Percentiles rank a stretch among this genome's conserved stretches.
These are phyloP conservation scores for Cryptococcus sp. DNA, from an alignment of 1,284 basidiomycete species.

Conservation along the genomic window DNA sequence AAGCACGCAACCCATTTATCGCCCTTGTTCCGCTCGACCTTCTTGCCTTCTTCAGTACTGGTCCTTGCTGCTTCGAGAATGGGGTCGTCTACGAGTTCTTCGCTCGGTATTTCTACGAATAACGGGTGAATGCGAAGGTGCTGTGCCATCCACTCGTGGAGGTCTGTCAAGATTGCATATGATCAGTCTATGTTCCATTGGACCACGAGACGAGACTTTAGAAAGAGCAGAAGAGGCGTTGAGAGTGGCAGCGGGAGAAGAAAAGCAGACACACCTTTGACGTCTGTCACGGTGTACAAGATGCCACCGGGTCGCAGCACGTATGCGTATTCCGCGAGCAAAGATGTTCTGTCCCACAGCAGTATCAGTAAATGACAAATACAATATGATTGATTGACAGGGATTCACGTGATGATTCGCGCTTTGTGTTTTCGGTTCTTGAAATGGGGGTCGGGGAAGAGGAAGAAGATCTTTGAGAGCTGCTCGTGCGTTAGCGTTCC, in stretches of 20 bases:
- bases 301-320: slow-evolving; percentile 87
- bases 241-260: background rate
- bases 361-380: background rate
- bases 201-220: background rate
- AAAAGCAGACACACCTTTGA: slow-evolving; percentile 58
- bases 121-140: slow-evolving; percentile 85
- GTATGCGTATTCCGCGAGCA: slow-evolving; percentile 90
- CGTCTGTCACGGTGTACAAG: slow-evolving; percentile 97
- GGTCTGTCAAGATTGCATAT: slow-evolving; percentile 56
- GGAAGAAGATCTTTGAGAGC: slow-evolving; percentile 90
- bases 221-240: background rate
- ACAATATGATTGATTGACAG: background rate
- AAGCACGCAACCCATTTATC: slow-evolving; percentile 66
- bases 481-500: slow-evolving; percentile 21
- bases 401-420: slow-evolving; percentile 76
- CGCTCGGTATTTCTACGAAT: slow-evolving; percentile 77
- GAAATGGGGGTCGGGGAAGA: slow-evolving; percentile 99
- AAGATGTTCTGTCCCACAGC: slow-evolving; percentile 61
- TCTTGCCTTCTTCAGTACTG: slow-evolving; percentile 94
- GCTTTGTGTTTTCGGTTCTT: slow-evolving; percentile 97
- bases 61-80: slow-evolving; percentile 78
- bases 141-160: slow-evolving; percentile 92
- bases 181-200: too few species aligned
- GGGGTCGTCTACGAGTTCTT: slow-evolving; percentile 63
- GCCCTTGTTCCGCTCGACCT: slow-evolving; percentile 89